Evolutionary conservation across 2,329 filamentous ascomycete genomes (phyloP).

Genomic region (Ceratocystiopsis sp.): DNA sequence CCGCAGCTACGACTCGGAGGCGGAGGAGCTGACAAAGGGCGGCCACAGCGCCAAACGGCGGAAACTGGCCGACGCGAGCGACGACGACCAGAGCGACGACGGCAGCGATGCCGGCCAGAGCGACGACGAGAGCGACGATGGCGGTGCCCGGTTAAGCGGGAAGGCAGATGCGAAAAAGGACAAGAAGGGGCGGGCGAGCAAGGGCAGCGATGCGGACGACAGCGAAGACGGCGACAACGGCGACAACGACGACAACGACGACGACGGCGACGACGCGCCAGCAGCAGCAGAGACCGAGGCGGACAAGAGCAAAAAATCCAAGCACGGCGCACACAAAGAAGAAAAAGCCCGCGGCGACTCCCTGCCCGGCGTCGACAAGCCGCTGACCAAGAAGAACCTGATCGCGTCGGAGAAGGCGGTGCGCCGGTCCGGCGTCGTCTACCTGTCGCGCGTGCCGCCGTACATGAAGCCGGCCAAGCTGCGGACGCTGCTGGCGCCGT

Average conservation of each 20-base stretch:
- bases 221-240: neutral
- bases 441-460: slow-evolving; percentile 68
- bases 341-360: slow-evolving; percentile 7
- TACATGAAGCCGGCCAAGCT: slow-evolving; percentile 78
- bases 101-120: slow-evolving; percentile 9
- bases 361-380: slow-evolving; percentile 30
- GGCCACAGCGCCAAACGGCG: slow-evolving; percentile 44
- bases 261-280: slow-evolving; percentile 4
- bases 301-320: slow-evolving; percentile 1
- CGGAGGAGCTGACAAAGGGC: slow-evolving; percentile 49
- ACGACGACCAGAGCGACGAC: slow-evolving; percentile 19
- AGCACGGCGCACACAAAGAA: neutral
- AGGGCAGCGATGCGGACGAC: slow-evolving; percentile 14
- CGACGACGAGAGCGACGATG: neutral
- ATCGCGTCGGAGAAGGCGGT: slow-evolving; percentile 46
- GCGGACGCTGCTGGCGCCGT: slow-evolving; percentile 55
- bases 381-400: slow-evolving; percentile 50
- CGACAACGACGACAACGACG: slow-evolving; percentile 6
- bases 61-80: slow-evolving; percentile 31
- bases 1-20: slow-evolving; percentile 49
- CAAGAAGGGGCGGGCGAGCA: slow-evolving; percentile 44
- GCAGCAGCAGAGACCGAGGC: slow-evolving; percentile 5
- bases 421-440: slow-evolving; percentile 63
- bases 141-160: too few relatives aligned
- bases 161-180: too few relatives aligned